Percentiles rank a stretch among this genome's conserved stretches.
phyloP scores from a whole-genome alignment of 768 basidiomycete genomes.

The Suillus discolor region DNA sequence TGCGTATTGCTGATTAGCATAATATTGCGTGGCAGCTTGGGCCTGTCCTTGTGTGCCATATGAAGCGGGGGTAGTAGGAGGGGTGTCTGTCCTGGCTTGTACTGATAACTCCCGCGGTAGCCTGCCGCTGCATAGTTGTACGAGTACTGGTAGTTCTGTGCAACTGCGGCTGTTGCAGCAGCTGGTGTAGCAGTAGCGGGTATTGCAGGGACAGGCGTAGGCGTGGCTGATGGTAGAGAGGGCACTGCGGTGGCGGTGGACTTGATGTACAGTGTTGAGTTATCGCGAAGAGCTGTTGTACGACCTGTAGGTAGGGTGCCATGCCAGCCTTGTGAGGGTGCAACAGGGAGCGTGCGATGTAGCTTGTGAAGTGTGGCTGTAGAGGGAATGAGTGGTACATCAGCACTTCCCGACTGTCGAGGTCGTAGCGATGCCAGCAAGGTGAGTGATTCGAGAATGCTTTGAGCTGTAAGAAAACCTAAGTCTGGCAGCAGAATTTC shows the following conservation, averaged over 20 bases:
- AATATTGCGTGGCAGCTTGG: constrained; percentile 37
- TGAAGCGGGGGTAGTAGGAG: constrained; percentile 33
- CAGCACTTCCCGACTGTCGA: constrained; percentile 45
- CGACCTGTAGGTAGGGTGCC: constrained; percentile 67
- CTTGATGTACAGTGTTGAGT: constrained; percentile 71
- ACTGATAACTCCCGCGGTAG: constrained; percentile 37
- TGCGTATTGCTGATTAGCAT: constrained; percentile 37
- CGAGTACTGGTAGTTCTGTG: constrained; percentile 36
- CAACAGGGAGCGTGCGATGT: constrained; percentile 66
- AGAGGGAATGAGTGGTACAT: constrained; percentile 60
- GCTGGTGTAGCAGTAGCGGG: constrained; percentile 25
- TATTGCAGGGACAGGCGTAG: constrained; percentile 35
- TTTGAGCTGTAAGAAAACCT: constrained; percentile 54
- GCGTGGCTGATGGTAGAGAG: constrained; percentile 34
- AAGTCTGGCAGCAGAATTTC: constrained; percentile 17
- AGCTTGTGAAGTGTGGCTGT: constrained; percentile 67
- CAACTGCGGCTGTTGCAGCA: constrained; percentile 26
- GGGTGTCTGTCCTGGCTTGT: constrained; percentile 40
- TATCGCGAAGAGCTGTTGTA: constrained; percentile 67
- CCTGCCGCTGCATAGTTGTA: constrained; percentile 37
- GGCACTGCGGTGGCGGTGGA: constrained; percentile 41
- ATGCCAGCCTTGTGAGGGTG: constrained; percentile 67
- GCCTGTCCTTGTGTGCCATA: constrained; percentile 29
- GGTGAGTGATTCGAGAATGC: constrained; percentile 69
- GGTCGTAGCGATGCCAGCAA: constrained; percentile 74